Base-by-base conservation (phyloP, 306 rosid genomes). In the Cucumis sativus region DNA sequence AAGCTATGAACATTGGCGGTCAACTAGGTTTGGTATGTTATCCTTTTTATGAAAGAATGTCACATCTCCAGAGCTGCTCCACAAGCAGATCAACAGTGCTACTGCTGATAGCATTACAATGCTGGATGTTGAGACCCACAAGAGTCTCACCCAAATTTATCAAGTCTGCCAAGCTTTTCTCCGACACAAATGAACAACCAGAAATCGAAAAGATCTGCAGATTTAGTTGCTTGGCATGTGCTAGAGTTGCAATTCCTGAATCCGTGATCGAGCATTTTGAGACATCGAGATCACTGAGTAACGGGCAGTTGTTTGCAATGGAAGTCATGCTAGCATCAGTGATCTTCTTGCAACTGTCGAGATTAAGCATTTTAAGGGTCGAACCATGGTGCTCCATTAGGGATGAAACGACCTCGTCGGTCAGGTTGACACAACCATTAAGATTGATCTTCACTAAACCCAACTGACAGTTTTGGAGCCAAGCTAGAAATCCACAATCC, bases 161-260 rank as follows among this genome's bases (percentile, higher is more conserved):
- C 81, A 96, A 83, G 39, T 93, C 86, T 8, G 79, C 64, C 80
- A 91, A 45, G 76, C 98, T 83, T 87, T 85, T 89, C 76, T 88
- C 86, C 6, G 99, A 83, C 55, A 92, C 81, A 28, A 17, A 55
- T 16, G 83, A 14, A 85, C 99, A 92, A 49, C 97, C 88, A 4
- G 97, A 82, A 67, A 96, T 15, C 11, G 96, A 91, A 78, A 96
- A 92, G 57, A 96, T 79, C 82, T 89, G 92, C 76, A 96, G 82
- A 80, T 77, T 84, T 60, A 86, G 58, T 76, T 69, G 86, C 28
- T 79, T 80, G 11, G 85, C 88, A 2, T 23, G 30, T 16, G 94
- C 91, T 61, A 96, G 85, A 70, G 96, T 84, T 21, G 85, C 78
- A 55, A 96, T 54, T 21, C 99, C 98, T 5, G 74, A 57, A 82